Base-by-base conservation (phyloP, 225 moss, liverwort and hornwort genomes). In the Straminergon stramineum region DNA sequence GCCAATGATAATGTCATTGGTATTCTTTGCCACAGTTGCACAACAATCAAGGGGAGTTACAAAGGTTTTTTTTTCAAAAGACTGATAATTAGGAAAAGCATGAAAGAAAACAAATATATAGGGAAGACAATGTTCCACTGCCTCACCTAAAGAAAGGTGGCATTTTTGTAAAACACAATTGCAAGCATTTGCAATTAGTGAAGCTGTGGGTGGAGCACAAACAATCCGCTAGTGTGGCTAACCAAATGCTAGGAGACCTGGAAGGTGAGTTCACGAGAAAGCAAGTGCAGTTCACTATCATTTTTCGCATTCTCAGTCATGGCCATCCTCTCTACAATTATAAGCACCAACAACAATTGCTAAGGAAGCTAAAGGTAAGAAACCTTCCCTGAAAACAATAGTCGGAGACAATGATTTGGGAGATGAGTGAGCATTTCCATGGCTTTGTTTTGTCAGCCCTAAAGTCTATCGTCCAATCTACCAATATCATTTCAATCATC, bases 141-240 rank as follows among this genome's bases (percentile, higher is more conserved):
- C 39, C 39, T 8, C 57, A 80, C 5, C 7, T 80, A 5, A 80
- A 80, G 39, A 80, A 80, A 17, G 60, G 41, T 15, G 10, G 60
- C 7, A 22, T 1, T 39, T 60, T 80, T 7, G 5, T 15, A 1
- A n/a, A 80, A 2, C 5, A 1, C 0, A 10, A 60, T 9, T 80
- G 39, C 11, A 75, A 75, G 15, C 30, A 75, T 5, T 1, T 75
- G 6, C 9, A 75, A 7, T 10, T 48, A 6, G 12, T 22, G 23
- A 80, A 80, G 15, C 3, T 80, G 4, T 80, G 10, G 41, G 28
- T 6, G 12, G 10, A 6, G 4, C 15, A 3, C 3, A 80, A 60
- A 9, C 39, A 58, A 22, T 1, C n/a, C 1, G 1, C 9, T 2
- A n/a, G 0, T 2, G 1, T 60, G 2, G 51, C 0, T 10, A 11